A percentile compares a stretch with the other conserved stretches of the same genome.
Evolutionary conservation across 352 stramenopile species (phyloP).

Genomic region (Stramenopiles sp.): DNA sequence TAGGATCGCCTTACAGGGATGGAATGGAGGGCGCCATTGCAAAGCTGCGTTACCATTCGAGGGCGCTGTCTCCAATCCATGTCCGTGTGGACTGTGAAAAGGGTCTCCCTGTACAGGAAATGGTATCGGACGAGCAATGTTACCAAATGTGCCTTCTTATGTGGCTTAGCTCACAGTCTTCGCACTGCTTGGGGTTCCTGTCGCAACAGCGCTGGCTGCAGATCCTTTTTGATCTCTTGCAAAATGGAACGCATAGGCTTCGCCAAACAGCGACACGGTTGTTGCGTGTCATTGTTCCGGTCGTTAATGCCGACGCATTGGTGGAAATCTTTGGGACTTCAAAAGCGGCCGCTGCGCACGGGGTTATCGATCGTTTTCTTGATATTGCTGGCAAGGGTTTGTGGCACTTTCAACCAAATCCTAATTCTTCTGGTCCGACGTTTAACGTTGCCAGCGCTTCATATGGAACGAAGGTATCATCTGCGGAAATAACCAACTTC

Average conservation of each 20-base stretch:
- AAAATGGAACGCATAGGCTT: slow-evolving; percentile 30
- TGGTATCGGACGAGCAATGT: slow-evolving; percentile 21
- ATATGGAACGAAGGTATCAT: background rate
- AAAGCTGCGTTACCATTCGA: slow-evolving; percentile 63
- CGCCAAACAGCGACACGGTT: slow-evolving; percentile 44
- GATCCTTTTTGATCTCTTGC: slow-evolving; percentile 35
- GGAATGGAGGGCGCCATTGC: slow-evolving; percentile 52
- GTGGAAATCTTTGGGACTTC: background rate
- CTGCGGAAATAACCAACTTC: background rate
- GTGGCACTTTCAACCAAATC: background rate
- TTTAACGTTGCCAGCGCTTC: no score
- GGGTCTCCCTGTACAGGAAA: slow-evolving; percentile 25
- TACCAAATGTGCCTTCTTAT: slow-evolving; percentile 31
- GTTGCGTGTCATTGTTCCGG: slow-evolving; percentile 28
- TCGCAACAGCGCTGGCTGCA: slow-evolving; percentile 30
- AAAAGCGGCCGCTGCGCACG: background rate
- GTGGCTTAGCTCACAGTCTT: slow-evolving; percentile 30
- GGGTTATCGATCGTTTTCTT: background rate
- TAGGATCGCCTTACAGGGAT: slow-evolving; percentile 11
- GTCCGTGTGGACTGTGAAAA: slow-evolving; percentile 63
- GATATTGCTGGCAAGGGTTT: background rate
- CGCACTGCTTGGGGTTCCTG: slow-evolving; percentile 30
- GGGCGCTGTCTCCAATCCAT: slow-evolving; percentile 66
- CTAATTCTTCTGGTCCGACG: no score
- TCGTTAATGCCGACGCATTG: slow-evolving; percentile 22